Base-by-base conservation (phyloP, 1,284 basidiomycete genomes). In the Ustilago bromivora region DNA sequence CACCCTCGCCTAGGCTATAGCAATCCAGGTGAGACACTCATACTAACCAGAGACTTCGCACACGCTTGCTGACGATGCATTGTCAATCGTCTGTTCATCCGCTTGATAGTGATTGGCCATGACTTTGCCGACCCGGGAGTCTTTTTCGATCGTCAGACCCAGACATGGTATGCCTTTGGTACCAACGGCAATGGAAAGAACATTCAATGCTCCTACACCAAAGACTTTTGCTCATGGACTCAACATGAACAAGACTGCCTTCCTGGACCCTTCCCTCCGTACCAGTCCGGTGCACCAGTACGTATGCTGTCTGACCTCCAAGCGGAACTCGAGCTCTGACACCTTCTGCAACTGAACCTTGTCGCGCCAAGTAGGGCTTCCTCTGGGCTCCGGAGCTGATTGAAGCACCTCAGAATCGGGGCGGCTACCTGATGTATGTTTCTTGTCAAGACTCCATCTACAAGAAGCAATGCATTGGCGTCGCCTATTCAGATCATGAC, bases 61-160 rank as follows among this genome's bases (percentile, higher is more conserved):
- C 23, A 38, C 17, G 40, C n/a, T 32, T 28, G 19, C 28, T 6
- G 4, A n/a, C 28, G 15, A 23, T 5, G 11, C 6, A 32, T 12
- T 28, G 36, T 15, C 15, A 32, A 47, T 28, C 19, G 36, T 8
- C 36, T 7, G 23, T 54, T 40, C 15, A 13, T 43, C 17, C 49
- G 19, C 19, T 40, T 19, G 9, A n/a, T 9, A 69, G 76, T 80
- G 31, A 60, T 75, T 17, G 66, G 57, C 4, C 72, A 76, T 61
- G 80, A 82, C 56, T 80, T 79, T 60, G 65, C 78, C 56, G 80
- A 82, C 59, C 80, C 80, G 3, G 80, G 78, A 43, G 68, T 78
- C 12, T 78, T 74, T 61, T 82, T 64, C 52, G 80, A 82, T 47
- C 59, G 56, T 23, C 31, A 49, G 8, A 62, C 63, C 5, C 62